Percentiles rank a stretch among this genome's conserved stretches.
These are phyloP conservation scores for Iris macrosiphon DNA, from an alignment of 106 monocot species.

Conservation along the genomic window DNA sequence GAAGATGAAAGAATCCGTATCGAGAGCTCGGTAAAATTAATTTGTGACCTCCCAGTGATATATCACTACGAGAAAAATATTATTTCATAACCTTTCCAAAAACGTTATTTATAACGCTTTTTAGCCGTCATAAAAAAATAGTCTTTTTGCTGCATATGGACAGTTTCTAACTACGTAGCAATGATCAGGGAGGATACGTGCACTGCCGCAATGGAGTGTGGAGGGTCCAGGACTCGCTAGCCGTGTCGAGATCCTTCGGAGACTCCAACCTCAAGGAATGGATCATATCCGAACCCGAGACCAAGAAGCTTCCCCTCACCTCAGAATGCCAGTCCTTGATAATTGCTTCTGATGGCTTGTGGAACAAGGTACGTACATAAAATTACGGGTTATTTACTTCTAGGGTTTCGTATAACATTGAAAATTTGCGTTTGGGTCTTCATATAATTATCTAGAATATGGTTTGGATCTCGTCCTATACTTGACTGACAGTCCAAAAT, in stretches of 20 bases:
- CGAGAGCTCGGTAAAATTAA: conserved; percentile 39
- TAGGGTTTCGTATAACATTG: no score
- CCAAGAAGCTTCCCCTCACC: conserved; percentile 19
- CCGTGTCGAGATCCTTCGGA: conserved; percentile 71
- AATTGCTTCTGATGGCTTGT: conserved; percentile 75
- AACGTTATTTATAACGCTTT: no score
- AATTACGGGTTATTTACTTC: no score
- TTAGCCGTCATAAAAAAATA: no score
- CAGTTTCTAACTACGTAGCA: no score
- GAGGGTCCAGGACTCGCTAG: conserved; percentile 67
- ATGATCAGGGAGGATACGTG: conserved; percentile 68
- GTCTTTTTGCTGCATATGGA: no score
- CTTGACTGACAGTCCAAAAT: no score
- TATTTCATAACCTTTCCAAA: no score
- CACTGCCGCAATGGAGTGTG: conserved; percentile 51
- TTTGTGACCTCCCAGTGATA: background rate
- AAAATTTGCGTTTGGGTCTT: background rate
- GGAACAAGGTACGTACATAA: conserved; percentile 54
- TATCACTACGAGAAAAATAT: no score
- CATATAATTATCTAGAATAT: no score
- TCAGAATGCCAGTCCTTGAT: conserved; percentile 48
- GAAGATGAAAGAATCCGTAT: conserved; percentile 55
- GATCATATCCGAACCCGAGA: conserved; percentile 73
- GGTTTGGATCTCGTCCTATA: no score
- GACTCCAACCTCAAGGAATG: conserved; percentile 60